Conservation (phyloP, 208 protist species). For the Strigomonas oncopelti region DNA sequence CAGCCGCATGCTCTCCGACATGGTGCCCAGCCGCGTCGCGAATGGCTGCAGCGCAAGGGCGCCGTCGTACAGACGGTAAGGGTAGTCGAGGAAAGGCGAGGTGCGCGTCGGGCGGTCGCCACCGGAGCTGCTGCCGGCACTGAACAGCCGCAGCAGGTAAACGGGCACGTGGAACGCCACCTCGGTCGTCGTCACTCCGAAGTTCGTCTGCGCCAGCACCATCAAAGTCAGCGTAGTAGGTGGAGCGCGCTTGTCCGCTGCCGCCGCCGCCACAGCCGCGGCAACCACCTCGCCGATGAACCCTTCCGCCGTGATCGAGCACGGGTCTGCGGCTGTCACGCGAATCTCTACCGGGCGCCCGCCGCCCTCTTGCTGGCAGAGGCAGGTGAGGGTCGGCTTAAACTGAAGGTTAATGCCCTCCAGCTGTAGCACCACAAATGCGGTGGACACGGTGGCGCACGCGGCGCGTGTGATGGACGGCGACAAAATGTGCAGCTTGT, state of each 20-base stretch:
- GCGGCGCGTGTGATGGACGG: conserved; percentile 25
- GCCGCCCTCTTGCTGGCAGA: conserved; percentile 5
- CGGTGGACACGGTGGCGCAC: conserved; percentile 10
- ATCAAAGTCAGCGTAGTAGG: not conserved
- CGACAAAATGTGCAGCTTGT: conserved; percentile 14
- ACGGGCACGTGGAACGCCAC: conserved; percentile 4
- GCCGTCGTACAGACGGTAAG: not conserved
- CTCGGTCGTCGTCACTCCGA: conserved; percentile 4
- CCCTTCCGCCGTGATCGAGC: conserved; percentile 9
- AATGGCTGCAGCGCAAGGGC: not conserved
- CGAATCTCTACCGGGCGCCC: conserved; percentile 7
- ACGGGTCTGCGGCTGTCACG: not conserved
- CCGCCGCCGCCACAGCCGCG: not conserved
- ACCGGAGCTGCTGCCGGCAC: not conserved
- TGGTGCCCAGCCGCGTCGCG: not conserved
- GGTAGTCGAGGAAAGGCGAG: not conserved
- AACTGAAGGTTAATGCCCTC: conserved; percentile 46
- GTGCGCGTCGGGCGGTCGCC: not conserved
- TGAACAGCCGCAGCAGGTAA: conserved; percentile 14
- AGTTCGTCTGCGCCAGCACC: conserved; percentile 18
- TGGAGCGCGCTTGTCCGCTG: not conserved
- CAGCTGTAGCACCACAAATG: conserved; percentile 20
- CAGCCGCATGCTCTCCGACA: not conserved
- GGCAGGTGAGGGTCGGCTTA: conserved; percentile 26
- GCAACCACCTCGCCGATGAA: conserved; percentile 18